phyloP scores from a whole-genome alignment of 78 protist species.

The Polysphondylium violaceum region DNA sequence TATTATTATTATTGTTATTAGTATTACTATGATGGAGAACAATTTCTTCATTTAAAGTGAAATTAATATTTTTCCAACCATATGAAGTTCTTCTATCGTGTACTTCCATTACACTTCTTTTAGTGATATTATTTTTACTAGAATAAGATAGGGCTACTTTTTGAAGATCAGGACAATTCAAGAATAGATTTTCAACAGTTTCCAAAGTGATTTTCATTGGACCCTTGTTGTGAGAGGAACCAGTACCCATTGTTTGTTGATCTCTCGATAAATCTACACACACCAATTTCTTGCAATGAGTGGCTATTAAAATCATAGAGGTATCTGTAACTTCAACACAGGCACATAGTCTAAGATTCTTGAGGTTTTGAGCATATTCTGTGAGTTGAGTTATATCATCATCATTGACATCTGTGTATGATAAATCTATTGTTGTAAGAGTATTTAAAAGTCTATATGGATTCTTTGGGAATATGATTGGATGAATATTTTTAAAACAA shows the following conservation, averaged over 20 bases:
- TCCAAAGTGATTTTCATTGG: conserved; percentile 77
- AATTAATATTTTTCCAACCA: conserved; percentile 48
- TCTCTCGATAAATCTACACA: conserved; percentile 61
- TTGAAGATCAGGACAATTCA: conserved; percentile 71
- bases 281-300: conserved; percentile 62
- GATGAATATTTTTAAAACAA: conserved; percentile 58
- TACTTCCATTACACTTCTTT: conserved; percentile 59
- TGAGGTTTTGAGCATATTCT: conserved; percentile 55
- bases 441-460: conserved; percentile 70
- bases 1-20: neutral
- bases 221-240: conserved; percentile 41
- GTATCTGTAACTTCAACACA: conserved; percentile 70
- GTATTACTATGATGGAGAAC: conserved; percentile 11
- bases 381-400: conserved; percentile 68
- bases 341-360: conserved; percentile 50
- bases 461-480: conserved; percentile 75
- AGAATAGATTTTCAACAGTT: conserved; percentile 56
- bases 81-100: conserved; percentile 43
- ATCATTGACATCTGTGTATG: conserved; percentile 62
- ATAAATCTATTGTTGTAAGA: conserved; percentile 39
- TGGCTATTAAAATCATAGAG: conserved; percentile 51
- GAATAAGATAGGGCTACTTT: conserved; percentile 62
- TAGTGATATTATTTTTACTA: conserved; percentile 56
- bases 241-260: conserved; percentile 5
- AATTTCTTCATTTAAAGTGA: conserved; percentile 54